Base-by-base conservation (phyloP, 2,329 filamentous ascomycete genomes). In the Ascochyta clinopodiicola region DNA sequence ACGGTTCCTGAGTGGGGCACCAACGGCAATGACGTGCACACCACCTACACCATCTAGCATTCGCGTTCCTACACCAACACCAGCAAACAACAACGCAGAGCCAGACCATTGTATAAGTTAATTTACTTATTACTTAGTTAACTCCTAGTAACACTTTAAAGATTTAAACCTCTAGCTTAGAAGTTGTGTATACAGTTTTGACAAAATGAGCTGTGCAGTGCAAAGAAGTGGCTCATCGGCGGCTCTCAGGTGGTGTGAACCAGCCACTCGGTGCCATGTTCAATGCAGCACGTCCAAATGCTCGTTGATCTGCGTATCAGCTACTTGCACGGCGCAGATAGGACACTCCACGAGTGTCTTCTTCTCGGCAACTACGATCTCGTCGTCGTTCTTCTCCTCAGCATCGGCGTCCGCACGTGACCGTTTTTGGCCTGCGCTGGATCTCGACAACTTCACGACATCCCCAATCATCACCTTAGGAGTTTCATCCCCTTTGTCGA, bases 251-350 rank as follows among this genome's bases (percentile, higher is more conserved):
- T 17, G 17, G 17, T 17, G 17, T 32, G 24, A 43, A 44, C 39
- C 46, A 51, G 38, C 31, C 27, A n/a, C 24, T 42, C 36, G 36
- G 43, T 36, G 19, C 39, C 39, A 61, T 60, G 49, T 59, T 34
- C 59, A 48, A 57, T 74, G 72, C 53, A 67, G 56, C 45, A 51
- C 38, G 57, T 79, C 77, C 1, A 79, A 60, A 62, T 79, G 77
- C 47, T 71, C 60, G 51, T 78, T 79, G 49, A 79, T 77, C 5
- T 67, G 50, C 36, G 64, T 56, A 43, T 74, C 70, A 6, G 62
- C 60, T 39, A 78, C 44, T 1, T 34, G 48, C 4, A 55, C 19
- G 32, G 62, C 65, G 53, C 77, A 78, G 42, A 79, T 78, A 3
- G 77, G 77, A 40, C 77, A 79, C n/a, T 67, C 55, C 0, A 77